Base-by-base conservation (phyloP, 768 basidiomycete species). In the Lyophyllum atratum region DNA sequence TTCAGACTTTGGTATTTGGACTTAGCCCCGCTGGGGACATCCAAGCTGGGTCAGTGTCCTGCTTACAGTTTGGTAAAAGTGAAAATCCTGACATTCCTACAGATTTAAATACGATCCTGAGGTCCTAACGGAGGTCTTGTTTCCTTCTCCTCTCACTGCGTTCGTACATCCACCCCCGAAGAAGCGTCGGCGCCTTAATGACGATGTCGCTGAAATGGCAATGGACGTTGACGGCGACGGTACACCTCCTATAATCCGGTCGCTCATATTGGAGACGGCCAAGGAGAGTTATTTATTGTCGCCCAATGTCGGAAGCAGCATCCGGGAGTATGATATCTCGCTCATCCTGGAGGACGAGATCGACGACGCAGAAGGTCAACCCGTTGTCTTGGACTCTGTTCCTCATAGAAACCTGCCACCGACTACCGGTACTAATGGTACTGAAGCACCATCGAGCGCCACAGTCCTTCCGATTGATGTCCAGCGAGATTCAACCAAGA, bases 71-170 rank as follows among this genome's bases (percentile, higher is more conserved):
- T n/a, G n/a, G n/a, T n/a, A n/a, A n/a, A n/a, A n/a, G n/a, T n/a
- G n/a, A 28, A 57, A 19, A 46, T 45, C 11, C 51, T 39, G 52
- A 26, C 47, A 24, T 33, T 21, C 33, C 52, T 47, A 40, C 37
- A 86, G 84, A 51, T 85, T 79, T 56, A 84, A 85, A 68, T 86
- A 84, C 57, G 71, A 79, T 8, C 77, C 82, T 0, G 64, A 64
- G 4, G 65, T 77, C 3, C 68, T 85, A 7, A 72, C 72, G 26
- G 69, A 70, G 26, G 69, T 76, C 0, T 69, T 85, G 14, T 84
- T 85, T 66, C 80, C 83, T 3, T 57, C 65, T 10, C 37, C 59
- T 2, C 45, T 62, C 15, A 54, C 63, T 7, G 42, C 58, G 1
- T 55, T 59, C 2, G 66, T 68, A 4, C 60, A 60, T 22, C 66